A percentile compares a stretch with the other conserved stretches of the same genome.
Evolutionary conservation across 2,329 filamentous ascomycete species (phyloP).

Genomic region (Fonsecaea multimorphosa): DNA sequence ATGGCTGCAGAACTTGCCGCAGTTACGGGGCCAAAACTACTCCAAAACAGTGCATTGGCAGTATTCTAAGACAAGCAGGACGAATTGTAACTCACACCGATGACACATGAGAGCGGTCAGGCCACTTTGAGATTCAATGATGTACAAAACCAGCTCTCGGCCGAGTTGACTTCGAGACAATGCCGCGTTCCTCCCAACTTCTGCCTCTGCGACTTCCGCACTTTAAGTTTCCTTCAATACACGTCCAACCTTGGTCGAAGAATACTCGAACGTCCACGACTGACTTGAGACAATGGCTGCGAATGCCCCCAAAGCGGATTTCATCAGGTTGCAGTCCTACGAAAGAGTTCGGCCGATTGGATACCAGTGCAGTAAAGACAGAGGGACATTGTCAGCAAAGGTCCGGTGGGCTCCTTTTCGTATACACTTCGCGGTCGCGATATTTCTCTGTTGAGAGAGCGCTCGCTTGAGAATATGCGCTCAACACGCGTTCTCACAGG

Average conservation of each 20-base stretch:
- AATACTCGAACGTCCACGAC: background rate
- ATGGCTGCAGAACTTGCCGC: slow-evolving; percentile 56
- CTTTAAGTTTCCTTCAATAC: background rate
- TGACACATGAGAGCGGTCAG: slow-evolving; percentile 5
- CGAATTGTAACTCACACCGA: slow-evolving; percentile 8
- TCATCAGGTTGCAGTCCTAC: slow-evolving; percentile 3
- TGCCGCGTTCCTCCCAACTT: background rate
- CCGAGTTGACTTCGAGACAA: background rate
- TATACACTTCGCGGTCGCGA: background rate
- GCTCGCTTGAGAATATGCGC: background rate
- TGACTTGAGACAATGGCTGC: slow-evolving; percentile 1
- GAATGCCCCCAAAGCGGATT: background rate
- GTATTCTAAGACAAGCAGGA: slow-evolving; percentile 32
- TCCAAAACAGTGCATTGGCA: slow-evolving; percentile 41
- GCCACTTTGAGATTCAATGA: background rate
- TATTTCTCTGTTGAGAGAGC: too few relatives aligned
- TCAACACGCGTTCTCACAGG: background rate
- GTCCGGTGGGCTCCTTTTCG: background rate
- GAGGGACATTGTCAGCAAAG: background rate
- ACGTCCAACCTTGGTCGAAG: background rate
- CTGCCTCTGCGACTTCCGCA: background rate
- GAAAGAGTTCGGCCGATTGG: slow-evolving; percentile 2
- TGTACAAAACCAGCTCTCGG: background rate
- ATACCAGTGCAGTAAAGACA: background rate
- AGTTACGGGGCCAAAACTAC: slow-evolving; percentile 51